Base-by-base conservation (phyloP, 1,139 yeast genomes). In the Pichia sp. region DNA sequence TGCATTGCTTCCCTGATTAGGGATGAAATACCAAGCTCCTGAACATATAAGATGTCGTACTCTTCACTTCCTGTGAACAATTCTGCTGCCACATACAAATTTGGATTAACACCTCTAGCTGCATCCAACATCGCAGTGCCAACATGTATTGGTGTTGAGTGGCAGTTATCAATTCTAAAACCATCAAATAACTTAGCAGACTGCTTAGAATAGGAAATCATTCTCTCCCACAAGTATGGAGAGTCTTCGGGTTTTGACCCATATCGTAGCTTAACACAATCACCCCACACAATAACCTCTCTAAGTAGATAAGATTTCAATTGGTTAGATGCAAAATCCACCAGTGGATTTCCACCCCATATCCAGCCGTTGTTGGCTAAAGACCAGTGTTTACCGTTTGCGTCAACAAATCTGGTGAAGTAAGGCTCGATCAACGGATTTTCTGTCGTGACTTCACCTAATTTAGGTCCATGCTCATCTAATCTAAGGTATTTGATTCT, bases 291-390 rank as follows among this genome's bases (percentile, higher is more conserved):
- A 63, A 93, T 91, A 17, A 93, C 96, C 69, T 93, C 97, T 68
- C 99, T 81, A 55, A 96, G 78, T 54, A 93, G 72, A 66, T 93
- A 93, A 2, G 96, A 93, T 64, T 82, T 85, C 10, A 96, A 83
- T 56, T 83, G 64, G 38, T 77, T 72, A 1, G 96, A 87, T 0
- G 98, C 99, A 77, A 92, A 93, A 69, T 93, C 98, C 6, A 90
- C 85, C 58, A 92, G 71, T 2, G 98, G 97, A 63, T 92, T 86
- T 14, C 97, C 97, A 53, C 91, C 93, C 99, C 99, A 93, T 55
- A 93, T 91, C 98, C 98, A 93, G 47, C 99, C 99, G 66, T 93
- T 93, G 67, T 93, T 93, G 6, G 97, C 98, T 58, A 93, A 74
- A 1, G 92, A 89, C 74, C 83, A 83, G 1, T 76, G 71, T 49